Percentiles rank a stretch among this genome's conserved stretches.
Evolutionary conservation across 805 yeast species (phyloP).

Genomic region (Metschnikowia anglica): DNA sequence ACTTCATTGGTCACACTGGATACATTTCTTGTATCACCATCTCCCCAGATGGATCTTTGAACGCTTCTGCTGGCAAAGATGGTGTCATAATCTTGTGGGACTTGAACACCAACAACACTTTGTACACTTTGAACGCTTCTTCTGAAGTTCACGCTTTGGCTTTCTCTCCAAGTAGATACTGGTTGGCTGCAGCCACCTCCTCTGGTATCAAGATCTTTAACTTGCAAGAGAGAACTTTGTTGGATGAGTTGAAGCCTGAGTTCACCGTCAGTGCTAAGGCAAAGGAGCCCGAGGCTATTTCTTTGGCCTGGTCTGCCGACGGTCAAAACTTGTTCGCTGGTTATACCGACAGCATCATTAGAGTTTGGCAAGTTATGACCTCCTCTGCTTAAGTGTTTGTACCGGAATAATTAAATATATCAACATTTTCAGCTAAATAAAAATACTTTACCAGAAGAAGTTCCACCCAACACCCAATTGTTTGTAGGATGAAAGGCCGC

Average conservation of each 20-base stretch:
- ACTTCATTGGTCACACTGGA: constrained; percentile 99
- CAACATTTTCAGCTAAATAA: constrained; percentile 41
- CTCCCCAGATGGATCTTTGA: constrained; percentile 99
- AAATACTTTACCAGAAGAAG: constrained; percentile 88
- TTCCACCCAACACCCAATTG: constrained; percentile 92
- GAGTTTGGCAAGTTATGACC: constrained; percentile 99
- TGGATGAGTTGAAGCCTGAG: constrained; percentile 98
- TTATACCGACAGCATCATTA: constrained; percentile 98
- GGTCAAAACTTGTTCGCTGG: constrained; percentile 99
- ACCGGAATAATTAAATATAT: background rate
- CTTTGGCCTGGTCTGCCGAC: constrained; percentile 99
- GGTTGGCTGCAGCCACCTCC: constrained; percentile 99
- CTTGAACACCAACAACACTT: constrained; percentile 77
- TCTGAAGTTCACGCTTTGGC: constrained; percentile 98
- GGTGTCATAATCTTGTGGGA: constrained; percentile 99
- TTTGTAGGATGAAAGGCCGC: constrained; percentile 76
- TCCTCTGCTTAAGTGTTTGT: constrained; percentile 44
- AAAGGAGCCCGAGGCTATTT: constrained; percentile 96
- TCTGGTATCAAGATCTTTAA: constrained; percentile 97
- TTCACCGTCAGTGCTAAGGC: constrained; percentile 84
- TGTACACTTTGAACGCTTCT: constrained; percentile 92
- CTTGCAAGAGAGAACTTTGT: constrained; percentile 89
- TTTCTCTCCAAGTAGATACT: constrained; percentile 99
- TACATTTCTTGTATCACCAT: constrained; percentile 95
- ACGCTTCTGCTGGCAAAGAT: constrained; percentile 99